Base-by-base conservation (phyloP, 2,329 filamentous ascomycete species). In the Penicillium nordicum region DNA sequence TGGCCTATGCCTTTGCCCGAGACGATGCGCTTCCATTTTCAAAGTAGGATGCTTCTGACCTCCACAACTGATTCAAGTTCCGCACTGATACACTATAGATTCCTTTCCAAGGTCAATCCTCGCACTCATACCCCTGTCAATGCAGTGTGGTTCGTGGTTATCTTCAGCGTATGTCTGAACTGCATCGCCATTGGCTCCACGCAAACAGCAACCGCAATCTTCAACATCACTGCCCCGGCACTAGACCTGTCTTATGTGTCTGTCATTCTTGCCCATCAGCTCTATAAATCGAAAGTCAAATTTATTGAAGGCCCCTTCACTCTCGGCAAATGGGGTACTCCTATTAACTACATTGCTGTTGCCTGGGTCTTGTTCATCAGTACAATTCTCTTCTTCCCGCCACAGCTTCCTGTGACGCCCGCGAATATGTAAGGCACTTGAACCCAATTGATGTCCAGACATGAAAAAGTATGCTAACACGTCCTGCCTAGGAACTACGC, bases 291-390 rank as follows among this genome's bases (percentile, higher is more conserved):
- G 45, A 71, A 76, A 40, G 79, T 84, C 41, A 72, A 74, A 27
- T 84, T 84, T 64, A 78, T 82, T 48, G 79, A 82, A 25, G 84
- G 83, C 0, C 84, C 82, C 2, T 85, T 80, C 63, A 82, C 79
- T 0, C 77, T 86, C 50, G 83, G 83, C 0, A 74, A 63, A 60
- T 84, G 80, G 80, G 80, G 81, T 51, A 78, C 76, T 47, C 77
- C 78, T 0, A 69, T 86, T 50, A 87, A 86, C 60, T 72, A 74
- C 7, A 69, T 85, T 12, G 82, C 84, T 1, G 78, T 84, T n/a
- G 69, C 72, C 4, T 87, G 85, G 85, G 84, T 86, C 4, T 60
- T 79, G 27, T 85, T 87, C 64, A 86, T 87, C 61, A 85, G 82
- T 62, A 75, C 82, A 10, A 79, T 87, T n/a, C 72, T 87, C 18